These are phyloP conservation scores for Agrocybe pediades DNA, from an alignment of 768 basidiomycete genomes.

Conservation along the genomic window DNA sequence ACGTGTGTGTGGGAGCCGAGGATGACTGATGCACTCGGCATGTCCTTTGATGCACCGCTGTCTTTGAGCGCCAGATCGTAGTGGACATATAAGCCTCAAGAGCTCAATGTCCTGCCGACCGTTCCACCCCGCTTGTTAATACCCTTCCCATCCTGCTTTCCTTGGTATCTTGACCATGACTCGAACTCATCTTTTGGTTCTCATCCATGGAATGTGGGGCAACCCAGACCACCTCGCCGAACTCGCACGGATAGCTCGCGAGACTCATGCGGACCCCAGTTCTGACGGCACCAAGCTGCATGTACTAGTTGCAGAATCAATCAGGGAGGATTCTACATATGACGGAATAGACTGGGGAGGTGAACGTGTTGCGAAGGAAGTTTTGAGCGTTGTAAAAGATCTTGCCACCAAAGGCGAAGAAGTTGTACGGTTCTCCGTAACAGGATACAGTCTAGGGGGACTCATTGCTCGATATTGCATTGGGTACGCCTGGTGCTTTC, in stretches of 20 bases:
- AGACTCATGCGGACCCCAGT: conserved; percentile 35
- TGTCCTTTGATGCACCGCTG: background rate
- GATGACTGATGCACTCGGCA: background rate
- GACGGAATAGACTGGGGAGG: conserved; percentile 87
- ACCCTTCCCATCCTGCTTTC: background rate
- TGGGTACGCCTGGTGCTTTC: conserved; percentile 46
- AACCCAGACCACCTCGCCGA: conserved; percentile 65
- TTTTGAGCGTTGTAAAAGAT: conserved; percentile 54
- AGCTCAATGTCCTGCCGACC: background rate
- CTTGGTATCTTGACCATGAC: conserved; percentile 22
- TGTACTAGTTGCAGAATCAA: conserved; percentile 66
- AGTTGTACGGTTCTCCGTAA: conserved; percentile 72
- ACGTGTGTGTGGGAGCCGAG: background rate
- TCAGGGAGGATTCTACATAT: conserved; percentile 68
- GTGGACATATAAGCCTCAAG: background rate
- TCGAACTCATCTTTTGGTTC: conserved; percentile 46
- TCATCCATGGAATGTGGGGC: conserved; percentile 83
- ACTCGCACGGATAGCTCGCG: conserved; percentile 51
- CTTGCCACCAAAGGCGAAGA: conserved; percentile 53
- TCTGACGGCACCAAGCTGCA: conserved; percentile 50
- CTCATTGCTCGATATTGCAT: conserved; percentile 79
- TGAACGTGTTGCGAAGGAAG: conserved; percentile 81
- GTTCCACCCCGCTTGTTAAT: background rate
- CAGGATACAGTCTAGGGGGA: conserved; percentile 83
- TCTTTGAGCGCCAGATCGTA: background rate